These are phyloP conservation scores for Poronia punctata DNA, from an alignment of 495 filamentous ascomycete genomes.

Conservation along the genomic window DNA sequence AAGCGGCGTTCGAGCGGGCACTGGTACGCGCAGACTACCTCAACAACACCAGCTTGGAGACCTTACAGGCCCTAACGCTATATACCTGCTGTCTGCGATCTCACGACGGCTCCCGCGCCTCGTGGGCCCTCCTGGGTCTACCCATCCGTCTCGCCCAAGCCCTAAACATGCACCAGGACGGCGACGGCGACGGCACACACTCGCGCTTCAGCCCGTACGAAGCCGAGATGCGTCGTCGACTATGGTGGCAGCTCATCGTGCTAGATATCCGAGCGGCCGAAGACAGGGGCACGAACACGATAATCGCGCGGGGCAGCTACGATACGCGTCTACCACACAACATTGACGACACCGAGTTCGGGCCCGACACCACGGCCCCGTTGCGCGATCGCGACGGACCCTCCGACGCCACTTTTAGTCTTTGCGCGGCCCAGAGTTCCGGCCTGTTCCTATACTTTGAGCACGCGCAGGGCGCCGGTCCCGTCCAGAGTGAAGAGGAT, in stretches of 20 bases:
- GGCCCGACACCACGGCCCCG: conserved; percentile 42
- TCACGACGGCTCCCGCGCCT: conserved; percentile 47
- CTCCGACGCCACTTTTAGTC: conserved; percentile 65
- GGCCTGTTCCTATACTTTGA: conserved; percentile 38
- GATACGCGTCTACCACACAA: conserved; percentile 59
- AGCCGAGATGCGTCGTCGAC: conserved; percentile 63
- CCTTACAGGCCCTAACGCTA: conserved; percentile 66
- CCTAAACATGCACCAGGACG: conserved; percentile 63
- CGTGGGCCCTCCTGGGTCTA: conserved; percentile 54
- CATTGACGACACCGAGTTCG: conserved; percentile 64
- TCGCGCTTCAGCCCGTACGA: conserved; percentile 54
- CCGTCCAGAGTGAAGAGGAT: conserved; percentile 16
- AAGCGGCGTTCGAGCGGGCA: conserved; percentile 60
- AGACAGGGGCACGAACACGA: conserved; percentile 64
- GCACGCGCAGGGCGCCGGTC: conserved; percentile 14
- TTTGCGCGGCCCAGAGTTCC: conserved; percentile 51
- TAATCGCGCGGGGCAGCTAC: conserved; percentile 54
- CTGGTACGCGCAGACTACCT: conserved; percentile 61
- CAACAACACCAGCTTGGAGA: conserved; percentile 57
- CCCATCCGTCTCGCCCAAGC: conserved; percentile 64
- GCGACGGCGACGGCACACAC: conserved; percentile 45
- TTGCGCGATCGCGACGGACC: conserved; percentile 46
- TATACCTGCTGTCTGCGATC: conserved; percentile 47
- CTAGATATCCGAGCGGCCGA: conserved; percentile 66
- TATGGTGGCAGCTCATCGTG: conserved; percentile 72